Base-by-base conservation (phyloP, 2,329 filamentous ascomycete species). In the Ascochyta lentis region DNA sequence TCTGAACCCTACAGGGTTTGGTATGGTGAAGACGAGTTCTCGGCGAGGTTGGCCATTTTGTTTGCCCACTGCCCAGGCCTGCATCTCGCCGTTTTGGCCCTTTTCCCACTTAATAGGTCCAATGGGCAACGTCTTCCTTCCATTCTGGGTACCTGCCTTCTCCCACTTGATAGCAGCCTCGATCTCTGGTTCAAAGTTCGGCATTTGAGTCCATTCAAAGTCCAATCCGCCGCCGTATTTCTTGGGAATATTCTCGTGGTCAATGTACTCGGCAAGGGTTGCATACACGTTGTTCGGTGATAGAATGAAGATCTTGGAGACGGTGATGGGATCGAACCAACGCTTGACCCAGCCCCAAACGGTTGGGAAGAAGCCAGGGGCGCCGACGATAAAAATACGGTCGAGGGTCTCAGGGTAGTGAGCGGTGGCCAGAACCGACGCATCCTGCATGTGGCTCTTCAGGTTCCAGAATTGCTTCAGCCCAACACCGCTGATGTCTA, bases 401-500 rank as follows among this genome's bases (percentile, higher is more conserved):
- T 96, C 94, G 45, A 97, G 79, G 0, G 93, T 98, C 78, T 98
- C 94, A 0, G 94, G 94, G 74, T 97, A 98, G 78, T 97, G 91
- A 5, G 93, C 92, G 3, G 93, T 97, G 6, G 94, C 94, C 50
- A 97, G 81, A 56, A 88, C 86, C 70, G 89, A 93, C 2, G 93
- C 93, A 69, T 92, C 89, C 78, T 97, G 93, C 92, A 98, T 96
- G 76, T 97, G 94, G 23, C 79, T 80, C 81, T 96, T 95, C 59
- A 98, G 78, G 77, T 96, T 96, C 94, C 94, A 97, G 75, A 97
- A 97, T 79, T 96, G 92, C 80, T 91, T 92, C 75, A 98, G 76
- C 6, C 91, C 91, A 24, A 97, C 93, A 13, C 89, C 88, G 15
- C 87, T 89, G 61, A 98, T 92, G 74, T 98, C 94, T 54, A 97